Percentiles rank a stretch among this genome's conserved stretches.
Evolutionary conservation across 768 basidiomycete species (phyloP).

Genomic region (Tricholoma furcatifolium): DNA sequence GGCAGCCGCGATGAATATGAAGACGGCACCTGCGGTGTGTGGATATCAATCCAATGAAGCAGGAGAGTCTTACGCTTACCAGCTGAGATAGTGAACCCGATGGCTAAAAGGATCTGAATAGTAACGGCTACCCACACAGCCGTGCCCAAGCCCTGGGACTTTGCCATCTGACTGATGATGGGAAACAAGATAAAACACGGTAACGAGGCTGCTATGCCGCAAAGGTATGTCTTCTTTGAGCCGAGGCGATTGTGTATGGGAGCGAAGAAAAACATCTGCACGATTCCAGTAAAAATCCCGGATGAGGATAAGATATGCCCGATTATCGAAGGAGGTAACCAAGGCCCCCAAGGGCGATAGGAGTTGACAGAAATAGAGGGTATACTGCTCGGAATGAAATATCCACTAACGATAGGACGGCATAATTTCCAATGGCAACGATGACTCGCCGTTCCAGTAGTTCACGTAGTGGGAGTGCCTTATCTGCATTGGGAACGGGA

Average conservation of each 20-base stretch:
- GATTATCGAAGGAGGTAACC: conserved; percentile 66
- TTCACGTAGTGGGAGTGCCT: conserved; percentile 48
- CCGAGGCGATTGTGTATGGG: conserved; percentile 58
- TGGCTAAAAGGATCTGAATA: conserved; percentile 45
- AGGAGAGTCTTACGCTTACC: conserved; percentile 37
- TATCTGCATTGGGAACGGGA: conserved; percentile 18
- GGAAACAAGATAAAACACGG: conserved; percentile 63
- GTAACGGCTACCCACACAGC: conserved; percentile 49
- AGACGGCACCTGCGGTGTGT: conserved; percentile 56
- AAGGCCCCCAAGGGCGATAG: conserved; percentile 68
- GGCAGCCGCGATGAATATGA: conserved; percentile 67
- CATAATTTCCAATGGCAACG: conserved; percentile 65
- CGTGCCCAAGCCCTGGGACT: conserved; percentile 45
- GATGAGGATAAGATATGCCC: conserved; percentile 61
- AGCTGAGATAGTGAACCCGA: conserved; percentile 52
- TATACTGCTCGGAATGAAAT: conserved; percentile 65
- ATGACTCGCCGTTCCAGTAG: conserved; percentile 56
- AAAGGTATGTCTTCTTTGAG: conserved; percentile 56
- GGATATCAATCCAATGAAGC: neutral
- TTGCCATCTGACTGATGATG: conserved; percentile 55
- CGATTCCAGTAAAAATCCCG: conserved; percentile 62
- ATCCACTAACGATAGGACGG: conserved; percentile 60
- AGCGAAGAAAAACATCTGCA: conserved; percentile 71
- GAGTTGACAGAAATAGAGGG: too few relatives aligned
- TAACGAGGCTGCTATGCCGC: conserved; percentile 47